Base-by-base conservation (phyloP, 2,329 filamentous ascomycete genomes). In the Dactylella cylindrospora region DNA sequence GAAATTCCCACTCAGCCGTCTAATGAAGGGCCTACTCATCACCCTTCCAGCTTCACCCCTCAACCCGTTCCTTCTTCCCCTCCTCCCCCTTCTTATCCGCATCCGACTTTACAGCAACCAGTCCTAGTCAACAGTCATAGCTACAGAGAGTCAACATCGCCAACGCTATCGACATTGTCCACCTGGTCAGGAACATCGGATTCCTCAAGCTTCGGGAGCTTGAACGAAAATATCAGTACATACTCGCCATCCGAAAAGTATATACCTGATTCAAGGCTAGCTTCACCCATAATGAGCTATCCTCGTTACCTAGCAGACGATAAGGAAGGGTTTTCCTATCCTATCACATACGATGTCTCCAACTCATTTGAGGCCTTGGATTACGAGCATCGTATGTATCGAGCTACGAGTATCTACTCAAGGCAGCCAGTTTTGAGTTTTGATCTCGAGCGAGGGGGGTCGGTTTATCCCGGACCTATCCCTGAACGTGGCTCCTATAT, bases 301-400 rank as follows among this genome's bases (percentile, higher is more conserved):
- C 10, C 26, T 3, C 31, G 19, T 5, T 54, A 43, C 25, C 31
- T 62, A 8, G 41, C 31, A 5, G 38, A 62, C 17, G 57, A 62
- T n/a, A 62, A 62, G 26, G 22, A n/a, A 8, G 31, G 22, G 25
- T 54, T 62, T 26, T 40, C 28, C 23, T 62, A 62, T 22, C 43
- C 41, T 28, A 25, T 31, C 12, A 23, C 32, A 9, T 32, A 49
- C 13, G 49, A 62, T 7, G 33, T 62, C 22, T 52, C 49, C 5
- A 47, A 29, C 6, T 15, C 29, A 6, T 10, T 28, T 17, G 50
- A 54, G 13, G 36, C 49, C 17, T 25, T 62, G 10, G 49, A 54
- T 2, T 62, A 62, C 26, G 49, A 54, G 13, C 57, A 62, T 23
- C 28, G 57, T n/a, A 49, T 41, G 6, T 62, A 62, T 15, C 32